Evolutionary conservation across 768 basidiomycete species (phyloP).

Genomic region (Mycena vitilis): DNA sequence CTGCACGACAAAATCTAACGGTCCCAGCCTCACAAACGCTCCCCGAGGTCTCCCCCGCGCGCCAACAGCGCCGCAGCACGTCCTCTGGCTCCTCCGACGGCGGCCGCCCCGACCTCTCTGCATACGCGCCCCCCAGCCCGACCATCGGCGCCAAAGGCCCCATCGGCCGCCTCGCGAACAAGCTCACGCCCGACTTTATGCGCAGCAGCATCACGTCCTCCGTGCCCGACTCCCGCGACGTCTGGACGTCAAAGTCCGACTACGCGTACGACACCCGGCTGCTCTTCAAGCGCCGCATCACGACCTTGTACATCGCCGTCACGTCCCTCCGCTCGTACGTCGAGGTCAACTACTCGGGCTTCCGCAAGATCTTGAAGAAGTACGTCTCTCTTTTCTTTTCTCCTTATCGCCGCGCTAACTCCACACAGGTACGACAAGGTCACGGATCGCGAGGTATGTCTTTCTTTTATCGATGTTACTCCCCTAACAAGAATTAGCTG

Average conservation of each 20-base stretch:
- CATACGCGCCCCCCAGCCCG: constrained; percentile 3
- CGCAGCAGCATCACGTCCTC: constrained; percentile 63
- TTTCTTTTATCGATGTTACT: not conserved
- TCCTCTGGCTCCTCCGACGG: constrained; percentile 61
- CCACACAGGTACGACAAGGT: constrained; percentile 90
- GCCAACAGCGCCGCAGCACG: constrained; percentile 54
- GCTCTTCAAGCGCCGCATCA: constrained; percentile 90
- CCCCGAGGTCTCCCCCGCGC: constrained; percentile 22
- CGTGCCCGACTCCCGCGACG: constrained; percentile 49
- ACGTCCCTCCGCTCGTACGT: constrained; percentile 87
- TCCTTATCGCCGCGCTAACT: constrained; percentile 26
- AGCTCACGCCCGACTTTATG: constrained; percentile 55
- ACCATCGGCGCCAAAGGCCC: constrained; percentile 32
- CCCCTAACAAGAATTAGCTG: constrained; percentile 54
- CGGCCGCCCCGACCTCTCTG: constrained; percentile 35
- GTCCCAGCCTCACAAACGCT: constrained; percentile 33
- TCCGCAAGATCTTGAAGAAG: constrained; percentile 97
- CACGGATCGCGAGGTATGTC: constrained; percentile 71
- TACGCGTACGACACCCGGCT: constrained; percentile 87
- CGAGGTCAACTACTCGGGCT: constrained; percentile 92
- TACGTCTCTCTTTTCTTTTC: constrained; percentile 48
- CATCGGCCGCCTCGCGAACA: constrained; percentile 58
- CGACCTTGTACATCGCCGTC: constrained; percentile 80
- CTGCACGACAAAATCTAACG: no score
- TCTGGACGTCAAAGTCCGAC: constrained; percentile 86